Evolutionary conservation across 371 early-diverging fungal genomes (phyloP).

Genomic region (Smittium mucronatum): DNA sequence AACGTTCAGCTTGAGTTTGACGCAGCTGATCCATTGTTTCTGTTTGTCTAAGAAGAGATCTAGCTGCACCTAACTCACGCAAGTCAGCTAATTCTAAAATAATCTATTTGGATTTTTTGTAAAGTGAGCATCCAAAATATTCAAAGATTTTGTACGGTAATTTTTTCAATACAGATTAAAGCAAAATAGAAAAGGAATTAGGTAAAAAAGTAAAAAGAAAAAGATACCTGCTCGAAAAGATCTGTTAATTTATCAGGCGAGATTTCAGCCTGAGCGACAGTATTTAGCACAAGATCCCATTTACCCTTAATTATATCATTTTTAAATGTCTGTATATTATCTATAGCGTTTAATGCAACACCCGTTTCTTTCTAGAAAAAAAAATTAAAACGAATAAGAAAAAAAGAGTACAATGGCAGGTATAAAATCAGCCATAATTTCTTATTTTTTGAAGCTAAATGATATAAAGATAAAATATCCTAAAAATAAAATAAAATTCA

Average conservation of each 20-base stretch:
- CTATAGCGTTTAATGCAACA: constrained; percentile 66
- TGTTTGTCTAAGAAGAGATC: constrained; percentile 72
- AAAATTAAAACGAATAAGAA: neutral
- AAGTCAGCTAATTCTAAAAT: constrained; percentile 72
- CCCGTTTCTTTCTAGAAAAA: constrained; percentile 55
- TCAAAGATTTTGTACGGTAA: neutral
- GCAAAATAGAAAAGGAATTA: neutral
- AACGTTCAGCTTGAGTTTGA: constrained; percentile 62
- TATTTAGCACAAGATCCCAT: constrained; percentile 78
- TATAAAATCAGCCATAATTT: neutral
- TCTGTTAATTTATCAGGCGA: constrained; percentile 54
- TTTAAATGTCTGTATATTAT: constrained; percentile 51
- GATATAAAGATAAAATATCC: neutral
- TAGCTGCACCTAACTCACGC: constrained; percentile 67
- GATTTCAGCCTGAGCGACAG: constrained; percentile 50
- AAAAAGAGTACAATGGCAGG: too few relatives aligned
- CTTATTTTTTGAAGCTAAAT: neutral
- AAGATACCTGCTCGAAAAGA: constrained; percentile 74
- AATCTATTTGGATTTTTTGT: constrained; percentile 44
- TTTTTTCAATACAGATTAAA: neutral
- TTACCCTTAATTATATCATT: constrained; percentile 59
- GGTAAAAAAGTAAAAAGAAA: neutral
- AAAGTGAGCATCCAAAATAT: constrained; percentile 11
- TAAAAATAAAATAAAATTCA: neutral
- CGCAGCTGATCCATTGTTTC: constrained; percentile 66